phyloP scores from a whole-genome alignment of 441 rosid species.

The Euphorbia schlechtendalii region DNA sequence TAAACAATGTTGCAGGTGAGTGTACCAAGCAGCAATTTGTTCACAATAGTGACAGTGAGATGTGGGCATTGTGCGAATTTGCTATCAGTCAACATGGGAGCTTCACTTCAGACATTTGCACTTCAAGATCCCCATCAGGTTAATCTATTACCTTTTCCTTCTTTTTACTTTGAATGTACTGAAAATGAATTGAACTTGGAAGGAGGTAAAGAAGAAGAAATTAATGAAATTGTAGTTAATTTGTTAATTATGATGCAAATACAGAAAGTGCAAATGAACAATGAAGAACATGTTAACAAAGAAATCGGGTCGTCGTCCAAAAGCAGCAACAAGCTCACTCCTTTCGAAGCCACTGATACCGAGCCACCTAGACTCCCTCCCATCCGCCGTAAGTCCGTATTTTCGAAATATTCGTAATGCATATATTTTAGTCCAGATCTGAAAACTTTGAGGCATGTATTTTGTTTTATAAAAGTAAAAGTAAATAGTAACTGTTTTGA shows the following conservation, averaged over 20 bases:
- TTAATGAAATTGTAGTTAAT: no score
- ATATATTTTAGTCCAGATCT: no score
- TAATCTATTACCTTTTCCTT: background rate
- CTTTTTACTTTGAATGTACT: no score
- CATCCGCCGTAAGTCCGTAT: conserved; percentile 52
- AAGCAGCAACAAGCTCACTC: conserved; percentile 32
- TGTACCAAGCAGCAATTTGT: conserved; percentile 69
- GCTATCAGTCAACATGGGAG: conserved; percentile 74
- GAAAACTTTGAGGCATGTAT: background rate
- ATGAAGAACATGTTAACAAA: conserved; percentile 38
- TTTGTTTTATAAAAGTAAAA: background rate
- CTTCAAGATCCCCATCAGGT: conserved; percentile 53
- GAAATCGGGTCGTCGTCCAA: conserved; percentile 66
- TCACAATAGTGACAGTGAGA: conserved; percentile 75
- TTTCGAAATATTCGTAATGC: no score
- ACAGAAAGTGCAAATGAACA: conserved; percentile 46
- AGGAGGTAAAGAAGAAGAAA: no score
- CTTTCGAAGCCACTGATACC: conserved; percentile 40
- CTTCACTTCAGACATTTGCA: conserved; percentile 54
- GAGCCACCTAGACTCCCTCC: conserved; percentile 69
- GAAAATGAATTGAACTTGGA: no score
- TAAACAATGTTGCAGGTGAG: conserved; percentile 89
- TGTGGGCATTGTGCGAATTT: conserved; percentile 92
- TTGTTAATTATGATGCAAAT: conserved; percentile 21
- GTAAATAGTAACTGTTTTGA: background rate